Base-by-base conservation (phyloP, 2,329 filamentous ascomycete species). In the Aspergillus caelatus region DNA sequence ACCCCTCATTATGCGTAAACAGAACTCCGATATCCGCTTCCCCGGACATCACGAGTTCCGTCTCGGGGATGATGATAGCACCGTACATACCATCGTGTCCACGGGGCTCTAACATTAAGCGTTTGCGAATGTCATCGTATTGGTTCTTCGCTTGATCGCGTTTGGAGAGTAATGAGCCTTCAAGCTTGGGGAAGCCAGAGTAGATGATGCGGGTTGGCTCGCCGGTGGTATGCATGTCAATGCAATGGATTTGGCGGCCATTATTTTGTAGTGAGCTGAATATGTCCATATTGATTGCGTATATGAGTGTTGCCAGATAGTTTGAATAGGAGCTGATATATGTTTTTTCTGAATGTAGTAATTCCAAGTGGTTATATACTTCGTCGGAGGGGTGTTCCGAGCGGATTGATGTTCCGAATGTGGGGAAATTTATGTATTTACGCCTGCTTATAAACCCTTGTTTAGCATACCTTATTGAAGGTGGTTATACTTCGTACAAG, bases 41-140 rank as follows among this genome's bases (percentile, higher is more conserved):
- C 2, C 78, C 77, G 1, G 67, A 63, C 8, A 56, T 48, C n/a
- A 77, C 75, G 0, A 80, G 72, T 68, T 82, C 82, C 5, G 82
- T 83, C 23, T 78, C 73, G 0, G 70, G 76, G 1, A 71, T 67
- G 50, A 85, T 72, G 30, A 85, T 76, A 7, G 82, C 82, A 3
- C 83, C 83, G 63, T 85, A 85, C 83, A 85, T 85, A 62, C 82
- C 83, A 16, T 73, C 73, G 66, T 85, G 83, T 16, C 82, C 83
- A 39, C 82, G 78, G 7, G 83, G 83, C 63, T 85, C 83, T 5
- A 80, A 73, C 69, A 83, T 80, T 14, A 83, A 68, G 4, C 75
- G 71, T 10, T 71, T 71, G 1, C 82, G 80, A 62, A 83, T 68
- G 30, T 80, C 70, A 65, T 83, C 79, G 45, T 79, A 68, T 8